Conservation (phyloP, 805 yeast species). For the Suhomyces pyralidae region DNA sequence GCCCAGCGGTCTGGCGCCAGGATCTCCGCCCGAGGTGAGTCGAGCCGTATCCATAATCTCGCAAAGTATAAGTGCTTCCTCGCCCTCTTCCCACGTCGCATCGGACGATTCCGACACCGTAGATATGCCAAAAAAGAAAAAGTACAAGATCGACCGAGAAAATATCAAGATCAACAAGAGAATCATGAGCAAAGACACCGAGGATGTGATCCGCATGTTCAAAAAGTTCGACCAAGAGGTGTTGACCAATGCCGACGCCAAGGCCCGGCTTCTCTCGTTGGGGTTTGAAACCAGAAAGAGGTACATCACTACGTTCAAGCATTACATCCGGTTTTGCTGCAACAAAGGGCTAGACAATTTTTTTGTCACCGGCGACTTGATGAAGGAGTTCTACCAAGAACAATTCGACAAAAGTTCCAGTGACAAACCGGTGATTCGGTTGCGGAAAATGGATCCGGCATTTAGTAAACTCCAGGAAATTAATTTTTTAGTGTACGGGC, state of each 20-base stretch:
- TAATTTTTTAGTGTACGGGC: slow-evolving; percentile 13
- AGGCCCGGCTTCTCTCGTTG: slow-evolving; percentile 10
- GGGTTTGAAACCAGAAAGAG: slow-evolving; percentile 15
- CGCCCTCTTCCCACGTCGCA: not conserved
- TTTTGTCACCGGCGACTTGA: slow-evolving; percentile 13
- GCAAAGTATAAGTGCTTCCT: slow-evolving; percentile 3
- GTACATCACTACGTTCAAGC: slow-evolving; percentile 16
- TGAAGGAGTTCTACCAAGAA: slow-evolving; percentile 14
- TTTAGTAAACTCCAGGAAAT: slow-evolving; percentile 15
- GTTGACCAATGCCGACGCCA: slow-evolving; percentile 13
- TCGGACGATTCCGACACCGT: slow-evolving; percentile 2
- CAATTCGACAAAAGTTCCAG: slow-evolving; percentile 12
- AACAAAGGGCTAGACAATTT: slow-evolving; percentile 10
- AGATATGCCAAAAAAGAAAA: slow-evolving; percentile 5
- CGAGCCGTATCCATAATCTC: slow-evolving; percentile 3
- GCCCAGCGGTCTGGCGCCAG: not conserved
- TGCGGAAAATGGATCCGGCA: slow-evolving; percentile 16
- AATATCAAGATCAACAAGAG: slow-evolving; percentile 15
- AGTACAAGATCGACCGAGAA: slow-evolving; percentile 10
- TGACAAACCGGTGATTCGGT: slow-evolving; percentile 14
- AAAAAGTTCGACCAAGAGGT: slow-evolving; percentile 15
- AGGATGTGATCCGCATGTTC: slow-evolving; percentile 14
- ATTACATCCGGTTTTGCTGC: slow-evolving; percentile 13
- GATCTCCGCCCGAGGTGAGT: not conserved
- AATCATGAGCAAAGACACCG: slow-evolving; percentile 15